Evolutionary conservation across 768 basidiomycete species (phyloP).

Genomic region (Mycena galopus): DNA sequence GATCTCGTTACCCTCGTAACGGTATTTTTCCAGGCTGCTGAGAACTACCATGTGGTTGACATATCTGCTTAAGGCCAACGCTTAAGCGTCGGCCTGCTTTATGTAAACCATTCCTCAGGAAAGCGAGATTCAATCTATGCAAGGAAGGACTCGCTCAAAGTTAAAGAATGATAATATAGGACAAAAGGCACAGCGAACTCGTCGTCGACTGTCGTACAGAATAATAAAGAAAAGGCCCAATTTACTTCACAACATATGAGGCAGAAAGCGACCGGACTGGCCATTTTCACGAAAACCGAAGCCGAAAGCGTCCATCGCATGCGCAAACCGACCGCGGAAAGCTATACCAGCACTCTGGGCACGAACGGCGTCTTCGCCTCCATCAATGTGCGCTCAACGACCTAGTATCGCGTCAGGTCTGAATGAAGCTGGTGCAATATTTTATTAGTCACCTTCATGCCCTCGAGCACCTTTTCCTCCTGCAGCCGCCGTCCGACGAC

Average conservation of each 20-base stretch:
- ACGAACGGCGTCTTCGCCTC: background rate
- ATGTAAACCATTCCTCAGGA: too few species aligned
- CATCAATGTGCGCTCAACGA: background rate
- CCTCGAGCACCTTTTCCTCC: constrained; percentile 81
- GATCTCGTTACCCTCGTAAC: too few species aligned
- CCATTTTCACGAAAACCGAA: too few species aligned
- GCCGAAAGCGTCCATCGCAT: background rate
- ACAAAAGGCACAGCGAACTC: too few species aligned
- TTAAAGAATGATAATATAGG: too few species aligned
- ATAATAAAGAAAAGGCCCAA: background rate
- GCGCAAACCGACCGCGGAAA: background rate
- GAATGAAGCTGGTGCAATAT: constrained; percentile 19
- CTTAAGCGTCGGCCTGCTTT: too few species aligned
- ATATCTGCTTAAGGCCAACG: too few species aligned
- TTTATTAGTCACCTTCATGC: constrained; percentile 67
- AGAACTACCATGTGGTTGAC: too few species aligned
- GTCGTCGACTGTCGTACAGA: too few species aligned
- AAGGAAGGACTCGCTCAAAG: too few species aligned
- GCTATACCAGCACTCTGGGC: background rate
- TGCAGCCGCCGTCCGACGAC: constrained; percentile 72
- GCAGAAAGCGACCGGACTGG: background rate
- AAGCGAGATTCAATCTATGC: too few species aligned
- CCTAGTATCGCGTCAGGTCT: background rate
- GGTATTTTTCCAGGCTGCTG: too few species aligned
- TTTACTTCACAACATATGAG: background rate